These are phyloP conservation scores for Hypoxylon fragiforme DNA, from an alignment of 495 filamentous ascomycete species.

Conservation along the genomic window DNA sequence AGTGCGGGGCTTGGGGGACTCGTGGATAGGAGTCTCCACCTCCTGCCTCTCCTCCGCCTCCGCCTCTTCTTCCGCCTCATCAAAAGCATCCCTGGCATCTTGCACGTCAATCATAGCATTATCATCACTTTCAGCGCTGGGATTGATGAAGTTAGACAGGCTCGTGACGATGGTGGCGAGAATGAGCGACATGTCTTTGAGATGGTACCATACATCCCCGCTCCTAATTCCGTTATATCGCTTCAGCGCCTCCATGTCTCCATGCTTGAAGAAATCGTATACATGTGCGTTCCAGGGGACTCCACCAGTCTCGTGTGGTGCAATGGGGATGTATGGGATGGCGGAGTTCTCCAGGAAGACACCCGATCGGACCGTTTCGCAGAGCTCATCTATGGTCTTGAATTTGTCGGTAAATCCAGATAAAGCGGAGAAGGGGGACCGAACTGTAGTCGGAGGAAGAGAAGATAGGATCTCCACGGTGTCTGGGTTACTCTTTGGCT, in stretches of 20 bases:
- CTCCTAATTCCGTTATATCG: constrained; percentile 61
- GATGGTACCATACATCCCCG: constrained; percentile 67
- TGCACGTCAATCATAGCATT: constrained; percentile 44
- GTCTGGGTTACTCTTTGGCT: constrained; percentile 6
- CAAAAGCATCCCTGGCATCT: constrained; percentile 37
- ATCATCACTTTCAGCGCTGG: constrained; percentile 48
- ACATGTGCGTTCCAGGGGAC: constrained; percentile 70
- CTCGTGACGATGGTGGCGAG: constrained; percentile 66
- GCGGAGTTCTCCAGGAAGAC: constrained; percentile 74
- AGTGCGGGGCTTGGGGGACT: neutral
- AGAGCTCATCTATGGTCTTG: constrained; percentile 63
- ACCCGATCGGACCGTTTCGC: constrained; percentile 60
- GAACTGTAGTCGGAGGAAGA: constrained; percentile 37
- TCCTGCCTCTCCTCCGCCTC: constrained; percentile 5
- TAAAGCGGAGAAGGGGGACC: constrained; percentile 70
- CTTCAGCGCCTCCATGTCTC: constrained; percentile 57
- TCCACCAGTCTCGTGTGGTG: constrained; percentile 51
- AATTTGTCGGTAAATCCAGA: constrained; percentile 69
- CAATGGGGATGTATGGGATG: constrained; percentile 64
- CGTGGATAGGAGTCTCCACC: constrained; percentile 26
- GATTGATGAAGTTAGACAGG: constrained; percentile 52
- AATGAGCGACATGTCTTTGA: constrained; percentile 72
- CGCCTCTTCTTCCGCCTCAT: neutral
- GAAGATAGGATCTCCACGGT: constrained; percentile 1
- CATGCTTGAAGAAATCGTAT: constrained; percentile 75